phyloP scores from a whole-genome alignment of 495 filamentous ascomycete genomes.

The Geopyxis carbonaria region DNA sequence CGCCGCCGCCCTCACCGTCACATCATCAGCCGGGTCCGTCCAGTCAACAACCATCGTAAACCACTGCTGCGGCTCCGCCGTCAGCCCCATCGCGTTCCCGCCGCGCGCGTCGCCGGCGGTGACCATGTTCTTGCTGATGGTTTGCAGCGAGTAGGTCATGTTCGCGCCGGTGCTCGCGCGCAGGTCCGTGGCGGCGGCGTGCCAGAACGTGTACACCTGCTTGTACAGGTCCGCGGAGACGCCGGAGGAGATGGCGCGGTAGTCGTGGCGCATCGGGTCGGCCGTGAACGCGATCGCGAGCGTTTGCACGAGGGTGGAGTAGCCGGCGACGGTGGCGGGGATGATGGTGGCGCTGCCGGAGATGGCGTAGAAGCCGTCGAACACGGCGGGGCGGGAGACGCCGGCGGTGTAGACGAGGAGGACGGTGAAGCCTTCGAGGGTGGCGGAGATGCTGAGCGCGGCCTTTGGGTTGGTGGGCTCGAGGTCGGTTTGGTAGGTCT shows the following conservation, averaged over 20 bases:
- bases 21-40: slow-evolving; percentile 6
- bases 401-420: not conserved
- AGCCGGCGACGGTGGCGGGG: not conserved
- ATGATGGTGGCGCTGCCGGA: slow-evolving; percentile 8
- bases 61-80: slow-evolving; percentile 7
- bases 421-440: not conserved
- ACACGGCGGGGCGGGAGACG: too few species aligned
- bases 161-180: slow-evolving; percentile 7
- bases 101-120: slow-evolving; percentile 10
- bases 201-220: slow-evolving; percentile 9
- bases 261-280: slow-evolving; percentile 10
- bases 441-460: not conserved
- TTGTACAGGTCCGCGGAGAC: slow-evolving; percentile 6
- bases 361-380: slow-evolving; percentile 9
- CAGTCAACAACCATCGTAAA: slow-evolving; percentile 6
- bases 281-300: too few species aligned
- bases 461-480: not conserved
- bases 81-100: slow-evolving; percentile 26
- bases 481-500: not conserved
- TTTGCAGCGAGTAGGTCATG: slow-evolving; percentile 21
- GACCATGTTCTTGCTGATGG: slow-evolving; percentile 19
- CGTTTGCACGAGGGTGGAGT: not conserved
- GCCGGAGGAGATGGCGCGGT: slow-evolving; percentile 9
- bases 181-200: slow-evolving; percentile 2
- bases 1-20: not conserved